These are phyloP conservation scores for Aspergillus nanangensis DNA, from an alignment of 495 filamentous ascomycete species.

Conservation along the genomic window DNA sequence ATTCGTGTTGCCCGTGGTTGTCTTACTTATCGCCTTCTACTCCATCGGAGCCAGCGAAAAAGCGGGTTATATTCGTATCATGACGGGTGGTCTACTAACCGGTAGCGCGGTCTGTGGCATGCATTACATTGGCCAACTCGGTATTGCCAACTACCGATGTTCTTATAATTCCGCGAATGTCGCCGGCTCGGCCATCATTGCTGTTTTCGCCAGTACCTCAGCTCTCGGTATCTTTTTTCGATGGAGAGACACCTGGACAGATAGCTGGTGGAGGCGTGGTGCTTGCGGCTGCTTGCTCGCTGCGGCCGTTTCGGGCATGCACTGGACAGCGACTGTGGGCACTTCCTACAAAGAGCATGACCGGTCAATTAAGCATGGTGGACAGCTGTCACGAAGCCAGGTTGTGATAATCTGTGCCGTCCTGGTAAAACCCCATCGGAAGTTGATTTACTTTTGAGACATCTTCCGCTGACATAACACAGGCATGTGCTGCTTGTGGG, in stretches of 20 bases:
- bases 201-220: conserved; percentile 60
- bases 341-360: conserved; percentile 55
- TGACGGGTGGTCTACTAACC: conserved; percentile 59
- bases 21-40: conserved; percentile 68
- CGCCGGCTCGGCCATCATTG: conserved; percentile 67
- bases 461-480: conserved; percentile 17
- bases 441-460: too few species aligned
- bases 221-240: conserved; percentile 76
- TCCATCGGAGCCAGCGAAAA: conserved; percentile 53
- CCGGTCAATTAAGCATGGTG: conserved; percentile 17
- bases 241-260: conserved; percentile 71
- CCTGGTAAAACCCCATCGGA: too few species aligned
- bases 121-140: conserved; percentile 85
- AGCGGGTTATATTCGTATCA: conserved; percentile 52
- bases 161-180: conserved; percentile 53
- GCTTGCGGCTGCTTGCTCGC: conserved; percentile 65
- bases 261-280: conserved; percentile 68
- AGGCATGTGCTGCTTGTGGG: conserved; percentile 57
- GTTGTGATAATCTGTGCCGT: conserved; percentile 62
- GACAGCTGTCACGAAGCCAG: conserved; percentile 47
- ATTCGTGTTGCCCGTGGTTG: conserved; percentile 74
- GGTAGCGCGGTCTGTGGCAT: conserved; percentile 78
- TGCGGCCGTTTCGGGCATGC: conserved; percentile 77
- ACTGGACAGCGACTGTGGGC: conserved; percentile 76
- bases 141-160: conserved; percentile 72